Conservation (phyloP, 306 rosid species). For the Cicer arietinum region DNA sequence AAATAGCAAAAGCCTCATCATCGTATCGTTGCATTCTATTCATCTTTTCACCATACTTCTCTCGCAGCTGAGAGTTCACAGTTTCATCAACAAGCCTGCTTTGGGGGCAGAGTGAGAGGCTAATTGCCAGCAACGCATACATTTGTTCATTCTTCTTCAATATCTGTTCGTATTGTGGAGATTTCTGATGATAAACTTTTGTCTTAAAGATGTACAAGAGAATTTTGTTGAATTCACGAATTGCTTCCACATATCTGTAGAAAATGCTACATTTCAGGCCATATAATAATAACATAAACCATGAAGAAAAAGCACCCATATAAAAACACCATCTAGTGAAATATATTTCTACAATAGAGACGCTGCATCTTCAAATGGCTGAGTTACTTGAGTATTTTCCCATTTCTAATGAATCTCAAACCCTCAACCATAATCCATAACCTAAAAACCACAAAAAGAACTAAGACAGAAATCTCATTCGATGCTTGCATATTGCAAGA, state of each 20-base stretch:
- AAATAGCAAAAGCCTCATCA: constrained; percentile 91
- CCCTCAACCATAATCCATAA: constrained; percentile 3
- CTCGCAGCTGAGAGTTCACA: constrained; percentile 87
- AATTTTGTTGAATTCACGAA: constrained; percentile 89
- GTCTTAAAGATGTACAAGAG: constrained; percentile 77
- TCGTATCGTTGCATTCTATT: constrained; percentile 88
- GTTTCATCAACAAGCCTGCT: constrained; percentile 88
- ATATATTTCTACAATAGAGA: not conserved
- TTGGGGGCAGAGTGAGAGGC: constrained; percentile 94
- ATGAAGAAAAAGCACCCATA: not conserved
- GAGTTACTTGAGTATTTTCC: not conserved
- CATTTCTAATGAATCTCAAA: not conserved
- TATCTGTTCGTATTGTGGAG: constrained; percentile 95
- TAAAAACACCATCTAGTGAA: constrained; percentile 1
- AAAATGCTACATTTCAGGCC: constrained; percentile 9
- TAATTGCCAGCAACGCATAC: constrained; percentile 96
- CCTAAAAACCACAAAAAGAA: constrained; percentile 3
- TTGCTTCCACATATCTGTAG: constrained; percentile 88
- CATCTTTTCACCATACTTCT: constrained; percentile 98
- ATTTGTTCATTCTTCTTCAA: constrained; percentile 97
- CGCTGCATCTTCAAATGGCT: not conserved
- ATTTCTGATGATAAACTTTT: constrained; percentile 86
- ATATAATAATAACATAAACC: not conserved
- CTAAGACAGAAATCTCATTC: not conserved
- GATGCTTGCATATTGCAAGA: not conserved